Evolutionary conservation across 441 rosid genomes (phyloP).

Genomic region (Sinapis alba): DNA sequence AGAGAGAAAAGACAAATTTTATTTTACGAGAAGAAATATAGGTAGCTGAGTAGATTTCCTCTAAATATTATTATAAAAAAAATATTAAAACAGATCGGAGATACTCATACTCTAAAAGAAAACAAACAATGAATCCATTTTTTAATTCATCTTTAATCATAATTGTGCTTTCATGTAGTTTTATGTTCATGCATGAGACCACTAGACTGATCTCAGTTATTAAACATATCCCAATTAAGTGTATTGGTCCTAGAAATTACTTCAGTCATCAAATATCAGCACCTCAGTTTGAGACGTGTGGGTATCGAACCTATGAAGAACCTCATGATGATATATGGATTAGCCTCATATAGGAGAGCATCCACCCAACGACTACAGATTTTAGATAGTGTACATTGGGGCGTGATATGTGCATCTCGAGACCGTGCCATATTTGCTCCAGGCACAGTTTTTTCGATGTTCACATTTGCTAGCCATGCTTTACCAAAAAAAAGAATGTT

Average conservation of each 20-base stretch:
- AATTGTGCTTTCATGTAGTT: background rate
- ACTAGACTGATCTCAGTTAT: background rate
- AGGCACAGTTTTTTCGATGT: background rate
- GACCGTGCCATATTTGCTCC: background rate
- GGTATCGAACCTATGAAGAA: background rate
- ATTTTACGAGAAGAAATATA: background rate
- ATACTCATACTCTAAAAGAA: background rate
- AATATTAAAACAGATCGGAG: background rate
- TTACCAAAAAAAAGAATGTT: background rate
- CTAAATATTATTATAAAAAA: background rate
- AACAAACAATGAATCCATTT: background rate
- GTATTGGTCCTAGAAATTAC: background rate
- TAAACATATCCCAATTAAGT: background rate
- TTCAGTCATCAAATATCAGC: background rate
- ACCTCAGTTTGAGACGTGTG: background rate
- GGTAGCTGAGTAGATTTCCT: background rate
- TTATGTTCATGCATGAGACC: background rate
- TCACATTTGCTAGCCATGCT: slow-evolving; percentile 1
- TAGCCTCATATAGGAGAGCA: background rate
- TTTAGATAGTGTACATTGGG: background rate
- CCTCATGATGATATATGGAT: background rate
- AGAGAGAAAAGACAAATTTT: background rate
- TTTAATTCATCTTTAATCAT: background rate
- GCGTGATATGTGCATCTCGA: background rate
- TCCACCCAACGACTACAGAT: background rate